Base-by-base conservation (phyloP, 2,329 filamentous ascomycete genomes). In the Fusarium begoniae region DNA sequence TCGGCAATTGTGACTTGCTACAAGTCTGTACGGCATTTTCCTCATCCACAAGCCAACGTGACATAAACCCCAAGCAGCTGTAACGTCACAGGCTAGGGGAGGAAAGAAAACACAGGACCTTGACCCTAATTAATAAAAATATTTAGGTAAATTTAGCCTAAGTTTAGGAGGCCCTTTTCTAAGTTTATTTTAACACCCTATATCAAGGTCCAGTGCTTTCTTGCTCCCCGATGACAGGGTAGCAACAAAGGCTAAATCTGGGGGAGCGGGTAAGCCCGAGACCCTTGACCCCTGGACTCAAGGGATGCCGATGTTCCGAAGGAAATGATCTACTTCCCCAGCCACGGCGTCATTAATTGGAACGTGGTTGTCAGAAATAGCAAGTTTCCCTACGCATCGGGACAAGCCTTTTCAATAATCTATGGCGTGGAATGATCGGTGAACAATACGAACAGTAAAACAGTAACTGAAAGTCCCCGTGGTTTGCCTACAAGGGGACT, bases 231-330 rank as follows among this genome's bases (percentile, higher is more conserved):
- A 26, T 26, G 6, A 26, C 26, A 67, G 54, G 38, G 38, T 38
- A 38, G n/a, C 48, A 41, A 4, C 13, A 44, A 24, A 30, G 50
- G 32, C 26, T 69, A 69, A 69, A 69, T 56, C 58, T 43, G 66
- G 66, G 32, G 56, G 66, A 32, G 45, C 66, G 67, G 66, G 51
- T 56, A 54, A 26, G 55, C 51, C 67, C 67, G 58, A 70, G 66
- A 55, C 43, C 56, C 28, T 55, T 45, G 44, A 18, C 10, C 28
- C 38, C 13, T 48, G 40, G 32, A 3, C 38, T 38, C 24, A 10
- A n/a, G 40, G 20, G 20, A 30, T 55, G 59, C 67, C 66, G 67
- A 70, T 28, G 3, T 18, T 38, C 67, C 66, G 66, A 44, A 28
- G 8, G 18, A 57, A 32, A 48, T 35, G 45, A 65, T 28, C 11